These are phyloP conservation scores for Phascolomyces articulosus DNA, from an alignment of 371 early-diverging fungal species.

Conservation along the genomic window DNA sequence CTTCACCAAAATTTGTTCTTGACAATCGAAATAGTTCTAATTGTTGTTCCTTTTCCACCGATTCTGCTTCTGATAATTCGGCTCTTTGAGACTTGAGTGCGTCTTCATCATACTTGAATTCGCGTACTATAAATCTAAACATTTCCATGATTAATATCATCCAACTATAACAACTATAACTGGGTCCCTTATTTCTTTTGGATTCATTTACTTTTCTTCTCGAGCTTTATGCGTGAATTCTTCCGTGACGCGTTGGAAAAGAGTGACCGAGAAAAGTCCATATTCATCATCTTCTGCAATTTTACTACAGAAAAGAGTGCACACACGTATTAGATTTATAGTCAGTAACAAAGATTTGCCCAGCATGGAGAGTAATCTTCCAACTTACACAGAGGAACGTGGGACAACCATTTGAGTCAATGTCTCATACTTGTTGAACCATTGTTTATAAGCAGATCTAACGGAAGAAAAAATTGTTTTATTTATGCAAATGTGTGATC, in stretches of 20 bases:
- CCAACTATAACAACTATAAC: no score
- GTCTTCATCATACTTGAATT: constrained; percentile 88
- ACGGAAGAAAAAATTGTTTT: no score
- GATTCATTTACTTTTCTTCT: constrained; percentile 83
- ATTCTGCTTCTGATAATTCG: constrained; percentile 71
- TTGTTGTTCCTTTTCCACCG: constrained; percentile 79
- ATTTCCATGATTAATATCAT: constrained; percentile 1
- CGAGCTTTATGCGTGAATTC: constrained; percentile 90
- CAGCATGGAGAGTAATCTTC: no score
- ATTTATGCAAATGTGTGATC: not conserved
- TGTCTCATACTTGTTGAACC: constrained; percentile 86
- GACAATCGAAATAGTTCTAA: constrained; percentile 80
- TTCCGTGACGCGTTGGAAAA: constrained; percentile 87
- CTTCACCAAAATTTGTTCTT: constrained; percentile 93
- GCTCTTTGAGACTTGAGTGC: constrained; percentile 76
- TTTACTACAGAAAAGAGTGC: constrained; percentile 55
- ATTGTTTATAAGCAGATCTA: constrained; percentile 76
- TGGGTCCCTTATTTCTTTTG: no score
- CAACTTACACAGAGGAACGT: constrained; percentile 86
- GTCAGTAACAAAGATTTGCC: no score
- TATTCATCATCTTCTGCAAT: constrained; percentile 95
- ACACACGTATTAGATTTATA: no score
- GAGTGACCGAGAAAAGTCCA: constrained; percentile 87
- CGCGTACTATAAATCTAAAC: constrained; percentile 86
- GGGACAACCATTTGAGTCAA: constrained; percentile 95